A percentile compares a stretch with the other conserved stretches of the same genome.
Evolutionary conservation across 108 stramenopile species (phyloP).

Genomic region (Skeletonema marinoi): DNA sequence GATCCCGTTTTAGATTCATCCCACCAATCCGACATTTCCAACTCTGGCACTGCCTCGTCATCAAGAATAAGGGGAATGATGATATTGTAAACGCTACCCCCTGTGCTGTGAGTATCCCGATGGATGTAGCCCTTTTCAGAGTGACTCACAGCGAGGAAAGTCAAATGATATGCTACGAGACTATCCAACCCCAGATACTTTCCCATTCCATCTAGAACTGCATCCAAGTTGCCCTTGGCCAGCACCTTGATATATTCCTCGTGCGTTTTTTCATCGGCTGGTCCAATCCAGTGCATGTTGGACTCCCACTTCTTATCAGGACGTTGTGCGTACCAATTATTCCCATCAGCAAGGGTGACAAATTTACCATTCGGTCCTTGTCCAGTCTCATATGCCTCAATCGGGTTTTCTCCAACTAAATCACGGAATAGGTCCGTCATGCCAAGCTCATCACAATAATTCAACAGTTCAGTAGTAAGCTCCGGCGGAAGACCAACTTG

Average conservation of each 20-base stretch:
- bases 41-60: constrained; percentile 44
- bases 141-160: constrained; percentile 50
- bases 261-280: constrained; percentile 61
- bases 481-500: constrained; percentile 54
- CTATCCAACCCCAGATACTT: constrained; percentile 45
- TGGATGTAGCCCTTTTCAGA: constrained; percentile 46
- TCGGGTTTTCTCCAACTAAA: constrained; percentile 26
- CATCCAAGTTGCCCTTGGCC: constrained; percentile 56
- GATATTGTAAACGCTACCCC: constrained; percentile 49
- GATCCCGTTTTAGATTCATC: constrained; percentile 18
- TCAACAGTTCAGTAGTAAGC: constrained; percentile 44
- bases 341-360: constrained; percentile 48
- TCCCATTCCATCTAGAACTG: constrained; percentile 53
- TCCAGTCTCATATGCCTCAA: constrained; percentile 8
- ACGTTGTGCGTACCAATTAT: constrained; percentile 59
- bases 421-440: constrained; percentile 39
- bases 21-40: constrained; percentile 33
- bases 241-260: constrained; percentile 57
- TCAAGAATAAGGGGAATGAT: constrained; percentile 58
- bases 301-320: constrained; percentile 50
- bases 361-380: constrained; percentile 18
- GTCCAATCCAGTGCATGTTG: constrained; percentile 71
- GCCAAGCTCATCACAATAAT: constrained; percentile 45
- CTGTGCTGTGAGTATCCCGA: constrained; percentile 29
- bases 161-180: constrained; percentile 51